phyloP scores from a whole-genome alignment of 176 grass and related monocot genomes.

The Musa itinerans region DNA sequence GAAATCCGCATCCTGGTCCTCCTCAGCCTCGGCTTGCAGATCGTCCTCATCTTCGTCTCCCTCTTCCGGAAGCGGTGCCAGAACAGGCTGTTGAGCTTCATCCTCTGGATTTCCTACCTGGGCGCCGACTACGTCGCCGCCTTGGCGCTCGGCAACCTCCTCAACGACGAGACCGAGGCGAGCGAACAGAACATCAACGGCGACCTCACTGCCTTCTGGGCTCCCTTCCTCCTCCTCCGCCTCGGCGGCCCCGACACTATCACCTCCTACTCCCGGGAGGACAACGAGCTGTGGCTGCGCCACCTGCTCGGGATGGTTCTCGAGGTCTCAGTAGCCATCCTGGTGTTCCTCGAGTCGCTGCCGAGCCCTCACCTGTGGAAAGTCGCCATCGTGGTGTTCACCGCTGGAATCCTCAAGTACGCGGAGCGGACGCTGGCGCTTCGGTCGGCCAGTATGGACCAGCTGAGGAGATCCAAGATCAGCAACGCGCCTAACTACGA shows the following conservation, averaged over 20 bases:
- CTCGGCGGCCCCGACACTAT: slow-evolving; percentile 40
- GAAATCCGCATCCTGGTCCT: slow-evolving; percentile 29
- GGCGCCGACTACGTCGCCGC: slow-evolving; percentile 26
- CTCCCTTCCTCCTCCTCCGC: slow-evolving; percentile 41
- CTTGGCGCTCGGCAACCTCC: slow-evolving; percentile 28
- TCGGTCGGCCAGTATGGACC: slow-evolving; percentile 9
- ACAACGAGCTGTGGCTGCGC: slow-evolving; percentile 29
- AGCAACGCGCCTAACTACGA: not conserved
- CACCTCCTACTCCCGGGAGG: slow-evolving; percentile 32
- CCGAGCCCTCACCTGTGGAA: slow-evolving; percentile 4
- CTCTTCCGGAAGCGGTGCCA: slow-evolving; percentile 15
- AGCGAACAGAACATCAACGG: not conserved
- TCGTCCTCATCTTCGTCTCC: slow-evolving; percentile 12
- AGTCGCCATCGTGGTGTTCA: slow-evolving; percentile 19
- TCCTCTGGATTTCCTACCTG: slow-evolving; percentile 27
- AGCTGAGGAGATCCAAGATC: slow-evolving; percentile 12
- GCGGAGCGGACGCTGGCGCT: slow-evolving; percentile 33
- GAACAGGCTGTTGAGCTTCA: not conserved
- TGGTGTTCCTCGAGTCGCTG: slow-evolving; percentile 19
- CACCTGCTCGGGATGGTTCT: slow-evolving; percentile 23
- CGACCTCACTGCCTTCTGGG: slow-evolving; percentile 28
- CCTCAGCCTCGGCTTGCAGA: slow-evolving; percentile 18
- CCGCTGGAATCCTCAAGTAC: slow-evolving; percentile 22
- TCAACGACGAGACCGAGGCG: slow-evolving; percentile 2
- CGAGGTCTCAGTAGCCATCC: slow-evolving; percentile 19